phyloP scores from a whole-genome alignment of 805 yeast genomes.

The Lachancea thermotolerans region DNA sequence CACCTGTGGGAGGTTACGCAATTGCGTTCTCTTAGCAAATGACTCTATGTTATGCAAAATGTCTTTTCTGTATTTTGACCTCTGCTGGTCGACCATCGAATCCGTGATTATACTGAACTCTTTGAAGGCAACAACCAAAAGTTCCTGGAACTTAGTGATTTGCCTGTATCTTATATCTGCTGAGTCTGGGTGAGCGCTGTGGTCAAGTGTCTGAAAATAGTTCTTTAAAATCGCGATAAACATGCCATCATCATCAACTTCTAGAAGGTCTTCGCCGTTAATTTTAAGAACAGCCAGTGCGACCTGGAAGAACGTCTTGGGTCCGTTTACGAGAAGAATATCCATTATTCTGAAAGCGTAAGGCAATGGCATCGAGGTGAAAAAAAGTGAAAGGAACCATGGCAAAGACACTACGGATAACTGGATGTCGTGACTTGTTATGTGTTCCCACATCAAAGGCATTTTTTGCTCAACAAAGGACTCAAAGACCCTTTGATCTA shows the following conservation, averaged over 20 bases:
- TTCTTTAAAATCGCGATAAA: constrained; percentile 80
- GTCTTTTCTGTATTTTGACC: constrained; percentile 64
- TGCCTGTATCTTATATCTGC: constrained; percentile 54
- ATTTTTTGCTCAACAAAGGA: constrained; percentile 79
- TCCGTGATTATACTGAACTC: constrained; percentile 82
- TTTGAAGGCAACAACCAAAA: constrained; percentile 84
- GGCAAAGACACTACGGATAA: constrained; percentile 89
- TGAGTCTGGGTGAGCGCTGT: constrained; percentile 70
- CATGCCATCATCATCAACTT: constrained; percentile 85
- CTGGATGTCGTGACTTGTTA: constrained; percentile 74
- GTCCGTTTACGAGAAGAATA: constrained; percentile 83
- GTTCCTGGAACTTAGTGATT: constrained; percentile 80
- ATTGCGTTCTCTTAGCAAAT: constrained; percentile 86
- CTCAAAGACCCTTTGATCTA: constrained; percentile 93
- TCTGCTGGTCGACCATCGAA: constrained; percentile 57
- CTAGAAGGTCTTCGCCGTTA: constrained; percentile 76
- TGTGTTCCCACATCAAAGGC: constrained; percentile 84
- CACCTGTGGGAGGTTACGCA: constrained; percentile 77
- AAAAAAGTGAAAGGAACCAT: constrained; percentile 88
- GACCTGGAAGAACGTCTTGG: constrained; percentile 83
- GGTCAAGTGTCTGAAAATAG: constrained; percentile 71
- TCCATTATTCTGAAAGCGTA: constrained; percentile 90
- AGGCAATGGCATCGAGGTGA: constrained; percentile 90
- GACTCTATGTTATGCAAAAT: constrained; percentile 82
- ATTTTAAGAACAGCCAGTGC: constrained; percentile 85